Evolutionary conservation across 2,329 filamentous ascomycete genomes (phyloP).

Genomic region (Thermomyces lanuginosus): DNA sequence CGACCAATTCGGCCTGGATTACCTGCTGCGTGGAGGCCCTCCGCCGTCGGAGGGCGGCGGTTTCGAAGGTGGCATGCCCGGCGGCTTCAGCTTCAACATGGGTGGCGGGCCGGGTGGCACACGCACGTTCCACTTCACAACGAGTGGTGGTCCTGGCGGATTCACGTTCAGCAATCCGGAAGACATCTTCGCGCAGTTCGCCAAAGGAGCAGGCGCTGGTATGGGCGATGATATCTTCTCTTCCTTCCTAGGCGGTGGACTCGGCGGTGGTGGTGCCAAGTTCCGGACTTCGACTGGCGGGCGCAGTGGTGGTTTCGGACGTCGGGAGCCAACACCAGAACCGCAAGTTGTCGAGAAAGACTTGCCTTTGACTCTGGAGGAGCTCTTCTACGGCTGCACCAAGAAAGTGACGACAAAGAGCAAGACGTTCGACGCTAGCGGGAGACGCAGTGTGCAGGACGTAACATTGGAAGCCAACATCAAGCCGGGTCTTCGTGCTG

Average conservation of each 20-base stretch:
- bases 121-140: conserved; percentile 32
- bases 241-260: conserved; percentile 30
- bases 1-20: conserved; percentile 87
- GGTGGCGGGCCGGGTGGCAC: conserved; percentile 36
- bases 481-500: conserved; percentile 88
- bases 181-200: conserved; percentile 71
- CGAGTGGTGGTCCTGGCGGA: conserved; percentile 40
- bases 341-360: conserved; percentile 81
- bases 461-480: conserved; percentile 88
- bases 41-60: conserved; percentile 42
- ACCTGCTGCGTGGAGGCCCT: conserved; percentile 64
- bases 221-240: conserved; percentile 40
- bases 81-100: conserved; percentile 31
- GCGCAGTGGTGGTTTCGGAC: conserved; percentile 13
- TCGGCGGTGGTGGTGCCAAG: conserved; percentile 26
- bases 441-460: conserved; percentile 74
- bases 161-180: conserved; percentile 75
- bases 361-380: conserved; percentile 67
- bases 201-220: conserved; percentile 41
- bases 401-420: conserved; percentile 99
- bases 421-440: conserved; percentile 73
- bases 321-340: conserved; percentile 49
- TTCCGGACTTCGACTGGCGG: conserved; percentile 14
- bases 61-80: conserved; percentile 39
- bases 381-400: conserved; percentile 67